Evolutionary conservation across 768 basidiomycete genomes (phyloP).

Genomic region (Postia placenta): DNA sequence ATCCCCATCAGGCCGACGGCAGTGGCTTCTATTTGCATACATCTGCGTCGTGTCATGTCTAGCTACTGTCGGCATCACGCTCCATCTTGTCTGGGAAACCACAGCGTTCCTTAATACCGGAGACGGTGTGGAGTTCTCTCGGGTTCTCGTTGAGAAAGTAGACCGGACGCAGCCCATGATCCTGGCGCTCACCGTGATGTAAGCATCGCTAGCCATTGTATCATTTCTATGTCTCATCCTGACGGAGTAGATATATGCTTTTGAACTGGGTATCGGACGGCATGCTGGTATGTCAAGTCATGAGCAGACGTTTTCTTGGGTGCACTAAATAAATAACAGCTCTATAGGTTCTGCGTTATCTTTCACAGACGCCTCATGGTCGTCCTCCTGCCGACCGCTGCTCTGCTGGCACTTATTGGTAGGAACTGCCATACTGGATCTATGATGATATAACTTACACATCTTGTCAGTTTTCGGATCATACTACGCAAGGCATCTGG

Average conservation of each 20-base stretch:
- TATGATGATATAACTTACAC: background rate
- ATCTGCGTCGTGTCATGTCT: conserved; percentile 12
- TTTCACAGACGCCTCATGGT: background rate
- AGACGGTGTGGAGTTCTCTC: background rate
- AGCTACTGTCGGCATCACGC: conserved; percentile 13
- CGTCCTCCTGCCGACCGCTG: too few species aligned
- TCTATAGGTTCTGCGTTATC: background rate
- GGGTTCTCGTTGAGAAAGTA: background rate
- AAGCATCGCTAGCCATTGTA: too few species aligned
- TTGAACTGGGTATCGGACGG: conserved; percentile 26
- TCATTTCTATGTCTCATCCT: background rate
- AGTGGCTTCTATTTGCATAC: conserved; percentile 2
- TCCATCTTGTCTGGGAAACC: conserved; percentile 10
- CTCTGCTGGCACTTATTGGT: too few species aligned
- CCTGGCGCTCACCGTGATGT: background rate
- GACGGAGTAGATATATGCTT: conserved; percentile 20
- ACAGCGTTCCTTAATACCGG: background rate
- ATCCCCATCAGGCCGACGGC: background rate
- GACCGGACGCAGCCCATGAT: background rate
- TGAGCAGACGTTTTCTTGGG: background rate
- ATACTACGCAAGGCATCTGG: conserved; percentile 6
- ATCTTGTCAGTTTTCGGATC: conserved; percentile 7
- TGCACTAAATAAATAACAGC: background rate
- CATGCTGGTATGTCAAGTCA: conserved; percentile 15
- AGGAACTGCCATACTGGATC: too few species aligned